Percentiles rank a stretch among this genome's conserved stretches.
Evolutionary conservation across 1,284 basidiomycete species (phyloP).

Genomic region (Coriolopsis trogii): DNA sequence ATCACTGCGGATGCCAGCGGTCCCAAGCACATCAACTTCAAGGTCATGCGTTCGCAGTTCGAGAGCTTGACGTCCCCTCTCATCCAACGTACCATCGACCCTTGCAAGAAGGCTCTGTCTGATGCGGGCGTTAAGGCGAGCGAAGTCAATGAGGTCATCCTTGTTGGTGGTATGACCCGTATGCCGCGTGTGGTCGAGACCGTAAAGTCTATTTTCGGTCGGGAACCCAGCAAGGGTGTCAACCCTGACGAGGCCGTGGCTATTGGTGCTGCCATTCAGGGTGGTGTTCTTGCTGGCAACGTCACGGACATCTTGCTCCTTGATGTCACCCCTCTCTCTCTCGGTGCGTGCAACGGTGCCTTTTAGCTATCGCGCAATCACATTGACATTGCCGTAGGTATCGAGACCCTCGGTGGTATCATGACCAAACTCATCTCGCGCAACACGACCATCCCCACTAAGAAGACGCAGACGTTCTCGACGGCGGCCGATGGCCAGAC

Average conservation of each 20-base stretch:
- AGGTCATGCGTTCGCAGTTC: slow-evolving; percentile 88
- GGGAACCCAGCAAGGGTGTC: slow-evolving; percentile 96
- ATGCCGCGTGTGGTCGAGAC: slow-evolving; percentile 96
- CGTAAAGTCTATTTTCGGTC: slow-evolving; percentile 91
- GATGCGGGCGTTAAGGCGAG: slow-evolving; percentile 93
- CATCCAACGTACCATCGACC: slow-evolving; percentile 91
- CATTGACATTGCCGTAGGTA: slow-evolving; percentile 46
- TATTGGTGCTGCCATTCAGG: slow-evolving; percentile 97
- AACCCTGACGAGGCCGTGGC: slow-evolving; percentile 97
- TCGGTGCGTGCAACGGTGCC: slow-evolving; percentile 60
- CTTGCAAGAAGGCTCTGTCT: slow-evolving; percentile 93
- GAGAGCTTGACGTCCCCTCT: slow-evolving; percentile 85
- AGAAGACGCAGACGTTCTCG: slow-evolving; percentile 99
- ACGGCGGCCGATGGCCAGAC: slow-evolving; percentile 97
- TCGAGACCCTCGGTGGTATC: slow-evolving; percentile 98
- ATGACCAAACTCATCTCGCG: slow-evolving; percentile 96
- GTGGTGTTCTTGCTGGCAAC: slow-evolving; percentile 95
- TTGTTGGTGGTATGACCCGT: slow-evolving; percentile 98
- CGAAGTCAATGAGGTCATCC: slow-evolving; percentile 95
- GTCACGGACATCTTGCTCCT: slow-evolving; percentile 96
- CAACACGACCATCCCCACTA: slow-evolving; percentile 99
- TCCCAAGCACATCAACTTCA: slow-evolving; percentile 96
- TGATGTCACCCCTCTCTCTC: slow-evolving; percentile 93
- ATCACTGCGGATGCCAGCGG: slow-evolving; percentile 95
- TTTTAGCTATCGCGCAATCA: no score